A percentile compares a stretch with the other conserved stretches of the same genome.
Evolutionary conservation across 805 yeast species (phyloP).

Genomic region (Zygosaccharomyces siamensis): DNA sequence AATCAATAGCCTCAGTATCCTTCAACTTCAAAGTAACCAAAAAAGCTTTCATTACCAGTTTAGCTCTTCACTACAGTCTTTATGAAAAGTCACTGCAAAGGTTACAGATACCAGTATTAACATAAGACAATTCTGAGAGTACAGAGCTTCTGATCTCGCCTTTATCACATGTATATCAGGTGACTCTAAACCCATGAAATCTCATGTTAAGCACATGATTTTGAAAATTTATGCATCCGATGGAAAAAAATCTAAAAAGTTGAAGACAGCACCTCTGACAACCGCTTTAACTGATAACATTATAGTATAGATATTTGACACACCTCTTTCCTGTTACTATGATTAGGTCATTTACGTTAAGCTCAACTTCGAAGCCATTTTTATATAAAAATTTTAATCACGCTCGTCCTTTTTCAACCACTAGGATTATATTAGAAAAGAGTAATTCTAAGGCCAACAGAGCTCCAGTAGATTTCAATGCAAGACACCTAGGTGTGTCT

Average conservation of each 20-base stretch:
- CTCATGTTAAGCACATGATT: not conserved
- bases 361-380: not conserved
- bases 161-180: too few species aligned
- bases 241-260: not conserved
- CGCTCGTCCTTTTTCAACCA: conserved; percentile 3
- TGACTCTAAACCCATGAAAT: too few species aligned
- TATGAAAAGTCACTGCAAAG: too few species aligned
- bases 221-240: not conserved
- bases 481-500: conserved; percentile 40
- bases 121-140: not conserved
- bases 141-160: too few species aligned
- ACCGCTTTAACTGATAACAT: not conserved
- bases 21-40: conserved; percentile 24
- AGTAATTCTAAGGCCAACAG: conserved; percentile 10
- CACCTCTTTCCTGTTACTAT: not conserved
- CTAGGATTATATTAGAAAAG: conserved; percentile 7
- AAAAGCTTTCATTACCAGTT: conserved; percentile 23
- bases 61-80: too few species aligned
- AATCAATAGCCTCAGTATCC: conserved; percentile 31
- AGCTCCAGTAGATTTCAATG: conserved; percentile 30
- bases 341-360: not conserved
- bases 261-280: not conserved
- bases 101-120: not conserved
- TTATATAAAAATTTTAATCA: not conserved
- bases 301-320: too few species aligned